phyloP scores from a whole-genome alignment of 805 yeast genomes.

The Hanseniaspora valbyensis region DNA sequence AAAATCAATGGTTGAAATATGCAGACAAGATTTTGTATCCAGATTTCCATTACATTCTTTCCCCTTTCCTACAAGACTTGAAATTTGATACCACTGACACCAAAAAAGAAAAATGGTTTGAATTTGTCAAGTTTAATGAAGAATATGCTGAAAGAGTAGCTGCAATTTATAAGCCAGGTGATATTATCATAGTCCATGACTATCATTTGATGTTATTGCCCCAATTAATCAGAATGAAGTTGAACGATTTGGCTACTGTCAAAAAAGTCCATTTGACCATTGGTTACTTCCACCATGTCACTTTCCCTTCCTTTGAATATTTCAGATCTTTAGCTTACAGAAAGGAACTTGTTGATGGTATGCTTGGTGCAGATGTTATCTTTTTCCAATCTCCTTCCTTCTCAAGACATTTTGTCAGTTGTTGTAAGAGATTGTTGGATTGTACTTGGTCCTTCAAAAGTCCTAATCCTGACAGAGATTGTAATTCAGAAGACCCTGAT shows the following conservation, averaged over 20 bases:
- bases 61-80: slow-evolving; percentile 54
- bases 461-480: slow-evolving; percentile 24
- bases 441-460: slow-evolving; percentile 43
- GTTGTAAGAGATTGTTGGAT: slow-evolving; percentile 81
- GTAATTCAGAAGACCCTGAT: slow-evolving; percentile 36
- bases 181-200: slow-evolving; percentile 86
- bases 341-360: slow-evolving; percentile 71
- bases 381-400: slow-evolving; percentile 81
- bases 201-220: slow-evolving; percentile 75
- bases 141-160: slow-evolving; percentile 73
- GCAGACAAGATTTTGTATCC: slow-evolving; percentile 93
- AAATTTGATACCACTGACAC: slow-evolving; percentile 29
- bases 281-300: slow-evolving; percentile 73
- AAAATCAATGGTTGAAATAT: slow-evolving; percentile 81
- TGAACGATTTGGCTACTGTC: slow-evolving; percentile 46
- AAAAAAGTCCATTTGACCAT: slow-evolving; percentile 28
- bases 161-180: slow-evolving; percentile 72
- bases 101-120: slow-evolving; percentile 74
- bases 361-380: slow-evolving; percentile 78
- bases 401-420: slow-evolving; percentile 80
- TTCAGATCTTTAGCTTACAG: slow-evolving; percentile 82
- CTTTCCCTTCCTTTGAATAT: slow-evolving; percentile 93
- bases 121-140: slow-evolving; percentile 82
- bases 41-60: slow-evolving; percentile 82
- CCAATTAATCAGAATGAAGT: slow-evolving; percentile 65